A percentile compares a stretch with the other conserved stretches of the same genome.
Evolutionary conservation across 345 rosid species (phyloP).

Genomic region (Crucihimalaya himalaica): DNA sequence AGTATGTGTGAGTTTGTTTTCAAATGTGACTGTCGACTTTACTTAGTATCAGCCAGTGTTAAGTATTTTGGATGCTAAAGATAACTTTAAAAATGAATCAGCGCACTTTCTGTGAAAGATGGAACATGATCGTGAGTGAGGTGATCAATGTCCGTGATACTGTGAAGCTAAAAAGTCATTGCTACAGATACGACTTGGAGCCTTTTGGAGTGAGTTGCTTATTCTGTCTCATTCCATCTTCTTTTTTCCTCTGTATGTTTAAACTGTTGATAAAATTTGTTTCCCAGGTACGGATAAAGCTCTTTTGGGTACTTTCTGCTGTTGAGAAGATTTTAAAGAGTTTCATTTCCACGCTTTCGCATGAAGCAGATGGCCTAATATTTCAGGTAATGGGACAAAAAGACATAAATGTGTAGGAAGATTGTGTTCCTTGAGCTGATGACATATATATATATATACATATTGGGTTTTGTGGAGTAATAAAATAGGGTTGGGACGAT

Average conservation of each 20-base stretch:
- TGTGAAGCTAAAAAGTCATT: conserved; percentile 54
- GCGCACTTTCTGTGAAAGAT: conserved; percentile 93
- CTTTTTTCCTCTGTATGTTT: background rate
- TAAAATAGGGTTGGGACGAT: conserved; percentile 92
- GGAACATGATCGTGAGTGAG: conserved; percentile 73
- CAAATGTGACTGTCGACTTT: background rate
- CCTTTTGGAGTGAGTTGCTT: conserved; percentile 77
- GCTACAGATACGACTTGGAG: conserved; percentile 87
- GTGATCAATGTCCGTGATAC: too few species aligned
- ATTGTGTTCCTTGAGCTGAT: background rate
- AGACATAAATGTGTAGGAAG: too few species aligned
- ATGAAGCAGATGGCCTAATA: conserved; percentile 96
- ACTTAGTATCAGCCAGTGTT: background rate
- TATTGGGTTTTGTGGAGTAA: background rate
- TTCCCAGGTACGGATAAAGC: conserved; percentile 84
- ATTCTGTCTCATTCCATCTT: background rate
- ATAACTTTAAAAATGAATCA: conserved; percentile 45
- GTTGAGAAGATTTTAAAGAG: conserved; percentile 75
- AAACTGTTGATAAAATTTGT: conserved; percentile 17
- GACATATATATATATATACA: conserved; percentile 7
- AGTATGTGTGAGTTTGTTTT: conserved; percentile 1
- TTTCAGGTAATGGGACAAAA: too few species aligned
- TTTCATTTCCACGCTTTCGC: conserved; percentile 82
- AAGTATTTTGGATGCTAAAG: conserved; percentile 14
- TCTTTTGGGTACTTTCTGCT: conserved; percentile 88